Evolutionary conservation across 1,139 yeast genomes (phyloP).

Genomic region (Zygosaccharomyces pseudobailii): DNA sequence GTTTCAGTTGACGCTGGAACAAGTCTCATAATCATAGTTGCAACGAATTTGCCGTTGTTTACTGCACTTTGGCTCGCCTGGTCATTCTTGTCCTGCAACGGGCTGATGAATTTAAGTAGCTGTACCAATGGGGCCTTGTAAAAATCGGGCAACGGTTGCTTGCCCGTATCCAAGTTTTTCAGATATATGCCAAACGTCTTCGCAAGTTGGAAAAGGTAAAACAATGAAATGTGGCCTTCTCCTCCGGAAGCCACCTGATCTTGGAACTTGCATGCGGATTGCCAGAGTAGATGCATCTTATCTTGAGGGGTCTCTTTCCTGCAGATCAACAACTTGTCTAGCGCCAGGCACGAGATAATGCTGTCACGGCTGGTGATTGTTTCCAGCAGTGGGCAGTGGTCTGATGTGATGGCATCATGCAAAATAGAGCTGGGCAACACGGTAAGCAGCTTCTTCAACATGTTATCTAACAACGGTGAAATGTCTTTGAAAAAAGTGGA

Average conservation of each 20-base stretch:
- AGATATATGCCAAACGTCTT: slow-evolving; percentile 32
- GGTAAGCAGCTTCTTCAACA: slow-evolving; percentile 28
- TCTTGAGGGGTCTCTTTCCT: slow-evolving; percentile 5
- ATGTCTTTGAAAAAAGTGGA: slow-evolving; percentile 25
- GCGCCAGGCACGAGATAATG: slow-evolving; percentile 20
- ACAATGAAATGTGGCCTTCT: slow-evolving; percentile 13
- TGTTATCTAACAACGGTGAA: slow-evolving; percentile 19
- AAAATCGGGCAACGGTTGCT: background rate
- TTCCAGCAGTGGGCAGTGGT: slow-evolving; percentile 9
- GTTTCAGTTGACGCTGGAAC: background rate
- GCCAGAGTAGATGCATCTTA: slow-evolving; percentile 17
- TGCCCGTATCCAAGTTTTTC: slow-evolving; percentile 11
- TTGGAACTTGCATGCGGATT: slow-evolving; percentile 20
- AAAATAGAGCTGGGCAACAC: slow-evolving; percentile 26
- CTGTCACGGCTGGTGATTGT: slow-evolving; percentile 22
- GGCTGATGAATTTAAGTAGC: slow-evolving; percentile 16
- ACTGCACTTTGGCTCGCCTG: slow-evolving; percentile 24
- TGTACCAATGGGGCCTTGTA: background rate
- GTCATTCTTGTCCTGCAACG: slow-evolving; percentile 17
- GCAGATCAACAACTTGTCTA: slow-evolving; percentile 27
- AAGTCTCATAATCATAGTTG: slow-evolving; percentile 23
- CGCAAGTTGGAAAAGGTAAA: slow-evolving; percentile 27
- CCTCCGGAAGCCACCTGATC: slow-evolving; percentile 13
- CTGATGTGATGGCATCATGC: slow-evolving; percentile 10
- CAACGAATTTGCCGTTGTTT: slow-evolving; percentile 30